phyloP scores from a whole-genome alignment of 192 early-diverging fungal species.

The Haplosporangium gracile region DNA sequence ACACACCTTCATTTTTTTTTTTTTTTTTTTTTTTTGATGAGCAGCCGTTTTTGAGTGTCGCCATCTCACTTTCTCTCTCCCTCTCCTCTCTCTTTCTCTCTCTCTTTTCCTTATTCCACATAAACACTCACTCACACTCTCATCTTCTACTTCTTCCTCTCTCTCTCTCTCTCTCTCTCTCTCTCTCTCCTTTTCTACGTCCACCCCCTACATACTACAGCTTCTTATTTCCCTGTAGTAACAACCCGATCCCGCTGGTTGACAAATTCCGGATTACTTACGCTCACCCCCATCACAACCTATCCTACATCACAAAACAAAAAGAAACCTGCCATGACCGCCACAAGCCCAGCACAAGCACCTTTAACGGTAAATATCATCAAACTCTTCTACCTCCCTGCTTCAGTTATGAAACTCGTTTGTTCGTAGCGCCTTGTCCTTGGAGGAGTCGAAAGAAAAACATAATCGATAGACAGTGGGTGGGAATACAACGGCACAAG shows the following conservation, averaged over 20 bases:
- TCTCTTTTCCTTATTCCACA: conserved; percentile 1
- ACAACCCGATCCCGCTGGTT: conserved; percentile 4
- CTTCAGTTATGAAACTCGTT: background rate
- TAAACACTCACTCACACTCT: background rate
- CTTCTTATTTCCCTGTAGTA: background rate
- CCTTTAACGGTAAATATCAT: background rate
- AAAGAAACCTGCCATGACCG: conserved; percentile 20
- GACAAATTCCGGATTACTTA: background rate
- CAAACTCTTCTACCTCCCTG: background rate
- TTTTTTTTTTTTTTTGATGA: background rate
- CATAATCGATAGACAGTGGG: too few relatives aligned
- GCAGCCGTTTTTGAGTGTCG: background rate
- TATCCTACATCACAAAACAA: background rate
- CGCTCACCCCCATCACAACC: background rate
- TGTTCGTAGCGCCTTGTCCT: too few relatives aligned
- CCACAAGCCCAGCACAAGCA: conserved; percentile 23
- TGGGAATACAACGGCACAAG: too few relatives aligned
- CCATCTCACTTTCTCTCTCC: conserved; percentile 21
- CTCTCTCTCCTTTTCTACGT: background rate
- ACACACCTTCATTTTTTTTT: background rate
- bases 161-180: background rate
- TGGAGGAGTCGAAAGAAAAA: too few relatives aligned
- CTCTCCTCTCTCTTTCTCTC: background rate
- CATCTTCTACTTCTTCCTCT: background rate
- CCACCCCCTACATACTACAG: background rate